phyloP scores from a whole-genome alignment of 805 yeast genomes.

The Danielia oregonensis region DNA sequence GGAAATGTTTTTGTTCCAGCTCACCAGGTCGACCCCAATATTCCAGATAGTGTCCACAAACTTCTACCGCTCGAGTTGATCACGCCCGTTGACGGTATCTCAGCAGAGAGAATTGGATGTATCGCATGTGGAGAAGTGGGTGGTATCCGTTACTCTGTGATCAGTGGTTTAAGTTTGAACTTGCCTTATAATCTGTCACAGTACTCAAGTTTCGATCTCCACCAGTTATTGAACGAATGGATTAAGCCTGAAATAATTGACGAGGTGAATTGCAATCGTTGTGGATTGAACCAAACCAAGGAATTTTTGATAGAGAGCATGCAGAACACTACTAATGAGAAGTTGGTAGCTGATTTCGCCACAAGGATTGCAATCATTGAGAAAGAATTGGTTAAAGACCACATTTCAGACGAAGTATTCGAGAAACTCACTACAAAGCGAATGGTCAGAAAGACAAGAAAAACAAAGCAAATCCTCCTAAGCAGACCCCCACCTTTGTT shows the following conservation, averaged over 20 bases:
- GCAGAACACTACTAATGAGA: slow-evolving; percentile 36
- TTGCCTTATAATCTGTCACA: slow-evolving; percentile 49
- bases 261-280: slow-evolving; percentile 92
- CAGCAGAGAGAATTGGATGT: slow-evolving; percentile 89
- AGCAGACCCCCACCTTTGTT: slow-evolving; percentile 80
- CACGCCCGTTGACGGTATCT: slow-evolving; percentile 90
- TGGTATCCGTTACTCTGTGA: slow-evolving; percentile 79
- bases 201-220: slow-evolving; percentile 35
- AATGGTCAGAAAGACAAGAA: slow-evolving; percentile 69
- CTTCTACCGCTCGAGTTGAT: slow-evolving; percentile 54
- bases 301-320: slow-evolving; percentile 45
- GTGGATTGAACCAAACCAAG: slow-evolving; percentile 66
- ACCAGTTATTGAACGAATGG: slow-evolving; percentile 62
- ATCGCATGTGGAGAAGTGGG: slow-evolving; percentile 90
- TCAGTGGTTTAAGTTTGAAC: slow-evolving; percentile 69
- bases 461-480: slow-evolving; percentile 78
- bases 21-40: slow-evolving; percentile 70
- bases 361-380: slow-evolving; percentile 29
- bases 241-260: slow-evolving; percentile 79
- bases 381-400: slow-evolving; percentile 55
- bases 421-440: slow-evolving; percentile 69
- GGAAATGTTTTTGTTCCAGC: slow-evolving; percentile 73
- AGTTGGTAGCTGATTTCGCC: slow-evolving; percentile 26
- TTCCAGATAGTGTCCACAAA: slow-evolving; percentile 39
- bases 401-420: slow-evolving; percentile 77